Conservation (phyloP, 371 early-diverging fungal species). For the Mucor racemosus region DNA sequence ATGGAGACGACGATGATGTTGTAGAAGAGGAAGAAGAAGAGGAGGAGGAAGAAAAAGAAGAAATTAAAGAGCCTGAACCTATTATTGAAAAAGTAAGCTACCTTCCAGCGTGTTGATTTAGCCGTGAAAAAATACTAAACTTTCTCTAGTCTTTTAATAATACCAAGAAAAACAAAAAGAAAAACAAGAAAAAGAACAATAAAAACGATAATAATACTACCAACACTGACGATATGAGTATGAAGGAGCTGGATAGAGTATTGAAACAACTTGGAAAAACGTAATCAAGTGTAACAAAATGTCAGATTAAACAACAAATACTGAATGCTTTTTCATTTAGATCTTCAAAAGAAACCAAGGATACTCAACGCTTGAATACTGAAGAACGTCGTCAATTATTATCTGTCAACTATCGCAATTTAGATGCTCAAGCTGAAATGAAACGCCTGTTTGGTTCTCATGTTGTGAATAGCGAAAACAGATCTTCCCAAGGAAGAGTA, state of each 20-base stretch:
- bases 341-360: conserved; percentile 2
- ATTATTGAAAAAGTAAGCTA: conserved; percentile 17
- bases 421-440: conserved; percentile 90
- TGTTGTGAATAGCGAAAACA: conserved; percentile 66
- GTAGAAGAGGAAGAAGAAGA: conserved; percentile 46
- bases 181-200: conserved; percentile 54
- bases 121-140: not conserved
- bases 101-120: not conserved
- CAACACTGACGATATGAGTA: conserved; percentile 48
- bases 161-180: conserved; percentile 35
- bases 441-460: conserved; percentile 87
- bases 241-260: conserved; percentile 68
- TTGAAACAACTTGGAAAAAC: conserved; percentile 59
- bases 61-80: conserved; percentile 17
- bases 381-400: conserved; percentile 56
- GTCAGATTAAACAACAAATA: too few relatives aligned
- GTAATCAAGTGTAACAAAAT: conserved; percentile 28
- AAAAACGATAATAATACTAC: conserved; percentile 52
- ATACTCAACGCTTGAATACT: conserved; percentile 3
- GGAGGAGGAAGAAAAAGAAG: conserved; percentile 29
- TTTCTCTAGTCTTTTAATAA: not conserved
- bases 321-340: not conserved
- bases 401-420: conserved; percentile 63
- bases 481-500: conserved; percentile 46
- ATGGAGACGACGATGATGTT: conserved; percentile 43